phyloP scores from a whole-genome alignment of 2,329 filamentous ascomycete species.

The Scedosporium boydii region DNA sequence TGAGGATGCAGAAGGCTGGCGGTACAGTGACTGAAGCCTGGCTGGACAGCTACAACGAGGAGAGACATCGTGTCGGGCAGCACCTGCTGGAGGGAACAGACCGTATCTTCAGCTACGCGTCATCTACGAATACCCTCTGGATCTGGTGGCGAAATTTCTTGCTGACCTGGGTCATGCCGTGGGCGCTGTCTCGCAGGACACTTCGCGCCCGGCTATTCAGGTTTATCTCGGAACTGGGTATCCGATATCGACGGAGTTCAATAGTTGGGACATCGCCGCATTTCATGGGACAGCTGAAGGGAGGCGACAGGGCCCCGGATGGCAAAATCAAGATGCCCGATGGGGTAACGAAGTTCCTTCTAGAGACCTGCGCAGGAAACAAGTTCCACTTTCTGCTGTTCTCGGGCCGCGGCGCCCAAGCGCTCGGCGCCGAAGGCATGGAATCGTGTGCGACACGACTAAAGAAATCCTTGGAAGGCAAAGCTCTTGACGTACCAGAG shows the following conservation, averaged over 20 bases:
- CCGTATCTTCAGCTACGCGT: slow-evolving; percentile 25
- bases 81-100: slow-evolving; percentile 32
- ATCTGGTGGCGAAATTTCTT: slow-evolving; percentile 27
- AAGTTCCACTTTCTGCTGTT: slow-evolving; percentile 23
- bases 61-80: slow-evolving; percentile 36
- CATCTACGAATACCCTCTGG: slow-evolving; percentile 24
- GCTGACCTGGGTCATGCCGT: slow-evolving; percentile 27
- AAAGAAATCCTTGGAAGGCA: neutral
- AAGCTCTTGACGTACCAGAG: neutral
- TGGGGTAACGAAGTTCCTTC: slow-evolving; percentile 13
- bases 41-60: slow-evolving; percentile 36
- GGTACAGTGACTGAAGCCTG: slow-evolving; percentile 20
- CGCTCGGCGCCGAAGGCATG: slow-evolving; percentile 4
- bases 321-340: slow-evolving; percentile 15
- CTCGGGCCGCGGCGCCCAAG: slow-evolving; percentile 11
- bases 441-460: neutral
- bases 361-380: slow-evolving; percentile 16
- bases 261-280: slow-evolving; percentile 23
- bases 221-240: slow-evolving; percentile 29
- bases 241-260: slow-evolving; percentile 30
- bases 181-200: slow-evolving; percentile 15
- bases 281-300: slow-evolving; percentile 25
- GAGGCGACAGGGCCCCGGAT: slow-evolving; percentile 37
- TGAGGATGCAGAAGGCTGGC: slow-evolving; percentile 23
- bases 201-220: slow-evolving; percentile 17